These are phyloP conservation scores for Penicillium waksmanii DNA, from an alignment of 495 filamentous ascomycete genomes.

Conservation along the genomic window DNA sequence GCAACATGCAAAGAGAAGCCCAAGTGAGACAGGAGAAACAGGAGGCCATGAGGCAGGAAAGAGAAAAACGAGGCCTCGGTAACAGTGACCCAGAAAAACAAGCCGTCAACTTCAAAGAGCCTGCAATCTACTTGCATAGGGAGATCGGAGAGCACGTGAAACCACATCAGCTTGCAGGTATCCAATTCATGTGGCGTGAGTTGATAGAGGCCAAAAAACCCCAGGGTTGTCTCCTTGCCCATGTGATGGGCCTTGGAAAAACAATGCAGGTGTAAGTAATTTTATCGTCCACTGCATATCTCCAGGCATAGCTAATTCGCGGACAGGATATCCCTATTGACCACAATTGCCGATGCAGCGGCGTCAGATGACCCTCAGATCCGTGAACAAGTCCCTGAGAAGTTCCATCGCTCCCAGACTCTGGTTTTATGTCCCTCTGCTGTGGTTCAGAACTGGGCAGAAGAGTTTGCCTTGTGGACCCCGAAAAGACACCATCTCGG, in stretches of 20 bases:
- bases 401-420: constrained; percentile 63
- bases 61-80: constrained; percentile 41
- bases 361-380: constrained; percentile 59
- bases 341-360: constrained; percentile 70
- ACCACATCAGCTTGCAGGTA: constrained; percentile 66
- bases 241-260: constrained; percentile 94
- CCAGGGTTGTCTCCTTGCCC: constrained; percentile 83
- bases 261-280: constrained; percentile 77
- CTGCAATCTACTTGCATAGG: constrained; percentile 56
- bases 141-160: constrained; percentile 55
- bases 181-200: constrained; percentile 90
- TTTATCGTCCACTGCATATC: neutral
- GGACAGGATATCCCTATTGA: constrained; percentile 69
- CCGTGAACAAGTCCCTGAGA: constrained; percentile 65
- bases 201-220: constrained; percentile 60
- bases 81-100: constrained; percentile 51
- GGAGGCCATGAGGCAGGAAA: constrained; percentile 42
- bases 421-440: constrained; percentile 77
- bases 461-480: constrained; percentile 75
- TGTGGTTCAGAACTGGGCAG: constrained; percentile 79
- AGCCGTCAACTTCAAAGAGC: constrained; percentile 72
- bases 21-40: constrained; percentile 54
- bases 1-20: constrained; percentile 45
- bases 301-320: constrained; percentile 1
- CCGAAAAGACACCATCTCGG: constrained; percentile 55